These are phyloP conservation scores for Phaeosphaeriaceae sp. DNA, from an alignment of 2,329 filamentous ascomycete species.

Conservation along the genomic window DNA sequence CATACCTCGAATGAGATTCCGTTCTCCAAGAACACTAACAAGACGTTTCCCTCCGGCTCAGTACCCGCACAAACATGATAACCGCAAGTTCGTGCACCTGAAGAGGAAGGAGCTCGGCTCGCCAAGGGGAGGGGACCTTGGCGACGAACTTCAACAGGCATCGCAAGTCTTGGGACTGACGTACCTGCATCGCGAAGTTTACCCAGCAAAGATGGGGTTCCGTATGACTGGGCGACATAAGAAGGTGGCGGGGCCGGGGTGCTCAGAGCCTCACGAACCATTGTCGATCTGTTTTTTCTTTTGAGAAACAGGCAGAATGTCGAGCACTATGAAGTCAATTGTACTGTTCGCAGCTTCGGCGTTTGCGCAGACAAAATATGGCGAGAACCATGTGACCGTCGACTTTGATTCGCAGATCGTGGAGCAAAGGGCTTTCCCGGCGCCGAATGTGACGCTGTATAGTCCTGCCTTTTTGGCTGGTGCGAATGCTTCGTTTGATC, in stretches of 20 bases:
- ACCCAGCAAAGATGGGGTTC: slow-evolving; percentile 9
- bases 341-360: slow-evolving; percentile 19
- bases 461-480: slow-evolving; percentile 39
- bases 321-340: slow-evolving; percentile 1
- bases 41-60: not conserved
- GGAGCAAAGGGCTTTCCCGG: slow-evolving; percentile 44
- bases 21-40: not conserved
- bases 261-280: not conserved
- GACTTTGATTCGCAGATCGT: slow-evolving; percentile 38
- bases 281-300: not conserved
- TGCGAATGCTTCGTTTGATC: slow-evolving; percentile 30
- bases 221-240: slow-evolving; percentile 1
- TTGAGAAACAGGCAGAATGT: not conserved
- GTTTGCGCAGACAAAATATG: slow-evolving; percentile 36
- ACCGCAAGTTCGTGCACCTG: slow-evolving; percentile 1
- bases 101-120: slow-evolving; percentile 21
- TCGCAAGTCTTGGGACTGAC: slow-evolving; percentile 26
- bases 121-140: slow-evolving; percentile 23
- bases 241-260: not conserved
- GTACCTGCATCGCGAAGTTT: slow-evolving; percentile 15
- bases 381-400: slow-evolving; percentile 38
- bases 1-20: not conserved
- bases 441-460: slow-evolving; percentile 36
- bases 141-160: slow-evolving; percentile 22
- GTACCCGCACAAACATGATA: not conserved